Conservation (phyloP, 2,329 filamentous ascomycete species). For the Trichoderma semiorbis region DNA sequence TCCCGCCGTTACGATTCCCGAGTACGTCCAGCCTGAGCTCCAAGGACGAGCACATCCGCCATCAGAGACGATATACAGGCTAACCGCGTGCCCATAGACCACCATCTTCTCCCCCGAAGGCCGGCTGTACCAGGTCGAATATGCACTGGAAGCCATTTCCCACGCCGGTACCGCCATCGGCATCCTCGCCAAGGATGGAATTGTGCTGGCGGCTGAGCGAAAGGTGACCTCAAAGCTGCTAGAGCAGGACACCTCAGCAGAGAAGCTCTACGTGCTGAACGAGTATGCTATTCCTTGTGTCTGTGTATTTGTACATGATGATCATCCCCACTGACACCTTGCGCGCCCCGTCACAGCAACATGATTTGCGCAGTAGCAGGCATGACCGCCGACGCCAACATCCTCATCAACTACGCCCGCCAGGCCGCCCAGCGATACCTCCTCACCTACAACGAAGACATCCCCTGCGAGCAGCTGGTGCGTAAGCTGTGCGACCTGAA, state of each 20-base stretch:
- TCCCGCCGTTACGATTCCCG: constrained; percentile 96
- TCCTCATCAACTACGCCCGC: constrained; percentile 99
- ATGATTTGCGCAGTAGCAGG: constrained; percentile 99
- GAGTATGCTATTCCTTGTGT: constrained; percentile 60
- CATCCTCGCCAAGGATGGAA: constrained; percentile 96
- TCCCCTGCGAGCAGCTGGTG: constrained; percentile 97
- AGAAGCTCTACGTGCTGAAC: constrained; percentile 99
- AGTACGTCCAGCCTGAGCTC: constrained; percentile 52
- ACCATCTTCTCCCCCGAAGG: constrained; percentile 99
- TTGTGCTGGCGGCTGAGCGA: constrained; percentile 94
- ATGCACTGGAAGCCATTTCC: constrained; percentile 97
- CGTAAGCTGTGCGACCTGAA: constrained; percentile 95
- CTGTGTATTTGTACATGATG: too few species aligned
- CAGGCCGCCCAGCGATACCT: constrained; percentile 97
- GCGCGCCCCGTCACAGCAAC: constrained; percentile 59
- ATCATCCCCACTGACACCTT: background rate
- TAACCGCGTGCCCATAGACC: constrained; percentile 55
- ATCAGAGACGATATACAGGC: background rate
- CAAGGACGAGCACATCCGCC: background rate
- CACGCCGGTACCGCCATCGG: constrained; percentile 96
- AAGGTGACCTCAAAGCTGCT: constrained; percentile 99
- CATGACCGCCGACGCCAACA: constrained; percentile 99
- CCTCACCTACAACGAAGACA: constrained; percentile 99
- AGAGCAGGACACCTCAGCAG: constrained; percentile 98
- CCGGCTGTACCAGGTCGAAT: constrained; percentile 98